phyloP scores from a whole-genome alignment of 805 yeast species.

The Wickerhamiella australiensis region DNA sequence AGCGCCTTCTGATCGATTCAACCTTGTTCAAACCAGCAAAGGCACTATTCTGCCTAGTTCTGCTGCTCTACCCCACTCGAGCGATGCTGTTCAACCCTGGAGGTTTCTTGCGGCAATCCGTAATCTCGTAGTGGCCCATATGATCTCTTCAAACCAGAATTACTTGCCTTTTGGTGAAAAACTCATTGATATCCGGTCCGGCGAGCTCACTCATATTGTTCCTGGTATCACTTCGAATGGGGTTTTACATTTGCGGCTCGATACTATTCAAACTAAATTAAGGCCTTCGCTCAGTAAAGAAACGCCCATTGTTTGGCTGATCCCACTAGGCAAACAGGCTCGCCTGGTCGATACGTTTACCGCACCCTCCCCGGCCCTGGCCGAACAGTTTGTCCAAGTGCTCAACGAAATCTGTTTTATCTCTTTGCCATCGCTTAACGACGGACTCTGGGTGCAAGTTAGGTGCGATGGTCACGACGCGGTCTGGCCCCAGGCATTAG shows the following conservation, averaged over 20 bases:
- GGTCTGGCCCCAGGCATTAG: conserved; percentile 21
- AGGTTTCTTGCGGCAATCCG: conserved; percentile 19
- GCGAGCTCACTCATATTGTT: conserved; percentile 16
- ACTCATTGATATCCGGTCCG: conserved; percentile 15
- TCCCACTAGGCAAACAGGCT: conserved; percentile 20
- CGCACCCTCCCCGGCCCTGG: conserved; percentile 16
- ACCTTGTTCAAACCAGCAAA: conserved; percentile 10
- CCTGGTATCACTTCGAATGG: conserved; percentile 18
- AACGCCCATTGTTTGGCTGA: conserved; percentile 19
- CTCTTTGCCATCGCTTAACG: not conserved
- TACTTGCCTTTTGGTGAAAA: conserved; percentile 3
- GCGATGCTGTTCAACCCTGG: conserved; percentile 13
- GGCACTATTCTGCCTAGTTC: conserved; percentile 19
- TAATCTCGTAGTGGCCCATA: conserved; percentile 14
- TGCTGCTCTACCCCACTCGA: conserved; percentile 8
- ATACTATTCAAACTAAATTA: conserved; percentile 14
- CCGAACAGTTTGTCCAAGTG: conserved; percentile 15
- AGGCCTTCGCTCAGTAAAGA: conserved; percentile 13
- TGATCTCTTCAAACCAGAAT: conserved; percentile 6
- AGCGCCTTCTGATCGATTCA: conserved; percentile 4
- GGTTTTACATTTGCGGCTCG: conserved; percentile 15
- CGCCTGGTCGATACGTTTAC: conserved; percentile 15
- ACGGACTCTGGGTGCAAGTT: conserved; percentile 20
- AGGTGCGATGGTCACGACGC: conserved; percentile 16
- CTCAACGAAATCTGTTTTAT: conserved; percentile 8